Base-by-base conservation (phyloP, 768 basidiomycete species). In the Hericium alpestre region DNA sequence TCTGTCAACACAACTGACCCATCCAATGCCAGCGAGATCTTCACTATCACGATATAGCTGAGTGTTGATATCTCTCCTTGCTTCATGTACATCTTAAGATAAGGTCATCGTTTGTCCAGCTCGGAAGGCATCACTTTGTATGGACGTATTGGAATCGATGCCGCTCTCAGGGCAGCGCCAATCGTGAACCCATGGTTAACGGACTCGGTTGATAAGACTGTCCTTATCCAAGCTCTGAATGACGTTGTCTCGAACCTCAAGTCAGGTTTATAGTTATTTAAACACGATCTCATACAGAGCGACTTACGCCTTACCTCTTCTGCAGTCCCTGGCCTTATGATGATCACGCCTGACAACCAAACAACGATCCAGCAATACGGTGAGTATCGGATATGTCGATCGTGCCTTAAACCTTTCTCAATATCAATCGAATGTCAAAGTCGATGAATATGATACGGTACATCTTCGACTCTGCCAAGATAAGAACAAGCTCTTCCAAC, bases 41-140 rank as follows among this genome's bases (percentile, higher is more conserved):
- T 83, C 69, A 82, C 82, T 0, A 83, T 85, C 68, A 85, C 83
- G 1, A 65, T 76, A 4, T 83, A 83, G 63, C 67, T 84, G 77
- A 80, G 59, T 56, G 75, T 61, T 25, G 25, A 22, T 43, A 2
- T 13, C 12, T 15, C 20, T 46, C 43, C 41, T 43, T 37, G 8
- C 11, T 12, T 48, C 22, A 15, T 15, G 27, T 40, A 23, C 38
- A 27, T n/a, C 47, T 18, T n/a, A 22, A 6, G 0, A 7, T 12
- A 16, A 54, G 23, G 18, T 48, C 13, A 11, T 20, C n/a, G 3
- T 16, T 16, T 39, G 18, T 51, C 2, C 57, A 80, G 79, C n/a
- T 82, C 82, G 2, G 74, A 74, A 13, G 82, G 82, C 49, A 74
- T 82, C 49, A 79, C 81, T 1, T 85, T 82, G 13, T 78, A 81